Evolutionary conservation across 768 basidiomycete genomes (phyloP).

Genomic region (Lanmaoa pseudosensibilis): DNA sequence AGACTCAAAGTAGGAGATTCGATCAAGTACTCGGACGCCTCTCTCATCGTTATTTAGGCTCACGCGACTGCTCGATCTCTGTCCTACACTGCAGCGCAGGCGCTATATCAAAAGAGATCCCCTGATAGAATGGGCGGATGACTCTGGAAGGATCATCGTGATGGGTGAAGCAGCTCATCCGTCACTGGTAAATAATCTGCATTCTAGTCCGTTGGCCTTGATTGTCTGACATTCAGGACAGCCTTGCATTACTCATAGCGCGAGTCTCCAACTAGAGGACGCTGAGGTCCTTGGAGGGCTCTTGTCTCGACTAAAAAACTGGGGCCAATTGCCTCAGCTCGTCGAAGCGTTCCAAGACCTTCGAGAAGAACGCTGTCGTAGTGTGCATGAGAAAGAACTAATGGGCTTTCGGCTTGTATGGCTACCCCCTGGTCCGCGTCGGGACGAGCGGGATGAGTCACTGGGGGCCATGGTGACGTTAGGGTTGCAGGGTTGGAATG

Average conservation of each 20-base stretch:
- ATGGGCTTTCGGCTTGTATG: slow-evolving; percentile 42
- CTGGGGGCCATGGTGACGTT: slow-evolving; percentile 23
- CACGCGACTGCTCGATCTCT: slow-evolving; percentile 33
- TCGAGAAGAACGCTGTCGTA: slow-evolving; percentile 44
- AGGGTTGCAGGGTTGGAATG: slow-evolving; percentile 40
- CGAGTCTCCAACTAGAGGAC: slow-evolving; percentile 32
- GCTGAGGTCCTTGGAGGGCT: slow-evolving; percentile 31
- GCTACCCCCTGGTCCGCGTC: slow-evolving; percentile 41
- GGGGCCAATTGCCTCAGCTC: slow-evolving; percentile 46
- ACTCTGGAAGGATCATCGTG: slow-evolving; percentile 46
- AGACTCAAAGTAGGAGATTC: slow-evolving; percentile 36
- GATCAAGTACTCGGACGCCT: background rate
- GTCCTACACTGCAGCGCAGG: slow-evolving; percentile 37
- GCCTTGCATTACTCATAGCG: slow-evolving; percentile 45
- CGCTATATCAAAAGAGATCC: slow-evolving; percentile 31
- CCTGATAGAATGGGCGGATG: slow-evolving; percentile 47
- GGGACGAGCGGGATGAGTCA: slow-evolving; percentile 42
- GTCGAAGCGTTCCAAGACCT: slow-evolving; percentile 57
- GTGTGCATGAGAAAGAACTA: slow-evolving; percentile 43
- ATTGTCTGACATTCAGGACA: slow-evolving; percentile 21
- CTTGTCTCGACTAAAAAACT: slow-evolving; percentile 41
- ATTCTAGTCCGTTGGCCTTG: background rate
- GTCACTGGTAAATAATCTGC: slow-evolving; percentile 38
- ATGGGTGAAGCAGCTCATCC: slow-evolving; percentile 61
- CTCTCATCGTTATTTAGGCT: slow-evolving; percentile 27